Evolutionary conservation across 306 rosid species (phyloP), one percentile per base, ranked within the genome.

Genomic region (Sphenostylis stenocarpa): DNA sequence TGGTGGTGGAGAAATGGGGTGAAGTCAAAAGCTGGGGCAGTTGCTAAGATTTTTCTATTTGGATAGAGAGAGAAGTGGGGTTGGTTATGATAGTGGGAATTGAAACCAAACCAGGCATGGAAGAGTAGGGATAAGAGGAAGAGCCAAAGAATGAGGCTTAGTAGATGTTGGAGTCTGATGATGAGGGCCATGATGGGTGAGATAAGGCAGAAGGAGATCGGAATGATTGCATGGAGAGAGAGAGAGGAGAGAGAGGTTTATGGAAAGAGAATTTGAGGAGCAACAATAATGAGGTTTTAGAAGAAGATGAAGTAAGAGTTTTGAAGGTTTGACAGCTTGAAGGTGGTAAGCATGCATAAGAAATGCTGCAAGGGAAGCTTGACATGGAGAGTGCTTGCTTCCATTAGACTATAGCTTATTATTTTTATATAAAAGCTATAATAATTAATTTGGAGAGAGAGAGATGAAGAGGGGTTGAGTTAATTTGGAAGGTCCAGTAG

Each of bases 311-410:
- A 56, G 66, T 77, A 17, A 16, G 48, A 39, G 33, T 77, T 79
- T 62, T 67, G 90, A 80, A 90, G 84, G 13, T 45, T 73, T 87
- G 89, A 86, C 88, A 86, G 88, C 90, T 88, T 75, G 84, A 84
- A 69, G 71, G 79, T 45, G 86, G 83, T 75, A 71, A 77, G 76
- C 31, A 81, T 80, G 87, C 77, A 81, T 71, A 83, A 83, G 85
- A 90, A 83, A 83, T 86, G 68, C 13, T 75, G 85, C 65, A 67
- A 70, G 14, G 48, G 55, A 87, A 80, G 73, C 81, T 86, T 91
- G 92, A 89, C 94, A 89, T 73, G 82, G 75, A 83, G 45, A 79
- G 68, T 85, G 88, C 33, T 90, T 87, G 97, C 91, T 91, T 89
- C 86, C 82, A 85, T 82, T 49, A 80, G 86, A 85, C 88, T 83